A percentile compares a stretch with the other conserved stretches of the same genome.
These are phyloP conservation scores for Globisporangium nagaii DNA, from an alignment of 352 stramenopile species.

Conservation along the genomic window DNA sequence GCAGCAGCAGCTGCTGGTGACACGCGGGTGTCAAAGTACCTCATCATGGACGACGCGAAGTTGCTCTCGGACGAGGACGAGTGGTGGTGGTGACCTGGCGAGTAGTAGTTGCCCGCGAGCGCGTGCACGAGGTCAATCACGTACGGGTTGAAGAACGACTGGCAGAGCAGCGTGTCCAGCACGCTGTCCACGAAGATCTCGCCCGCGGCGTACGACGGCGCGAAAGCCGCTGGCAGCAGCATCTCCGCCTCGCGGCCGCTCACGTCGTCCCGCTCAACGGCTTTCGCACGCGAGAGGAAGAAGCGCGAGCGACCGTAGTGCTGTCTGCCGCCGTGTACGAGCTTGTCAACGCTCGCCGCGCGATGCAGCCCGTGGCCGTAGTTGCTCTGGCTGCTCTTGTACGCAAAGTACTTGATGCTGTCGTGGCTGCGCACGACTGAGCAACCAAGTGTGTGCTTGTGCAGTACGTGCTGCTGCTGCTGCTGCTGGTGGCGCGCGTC, in stretches of 20 bases:
- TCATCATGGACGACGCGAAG: slow-evolving; percentile 26
- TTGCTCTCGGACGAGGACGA: slow-evolving; percentile 6
- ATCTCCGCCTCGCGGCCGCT: slow-evolving; percentile 14
- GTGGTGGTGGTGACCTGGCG: background rate
- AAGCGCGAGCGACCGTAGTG: no score
- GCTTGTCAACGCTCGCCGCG: background rate
- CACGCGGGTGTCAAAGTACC: slow-evolving; percentile 17
- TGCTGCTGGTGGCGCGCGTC: background rate
- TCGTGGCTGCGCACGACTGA: slow-evolving; percentile 48
- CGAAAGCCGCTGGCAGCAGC: slow-evolving; percentile 27
- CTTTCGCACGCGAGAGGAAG: slow-evolving; percentile 8
- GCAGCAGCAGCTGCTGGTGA: no score
- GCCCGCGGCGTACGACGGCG: slow-evolving; percentile 43
- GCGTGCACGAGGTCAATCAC: slow-evolving; percentile 49
- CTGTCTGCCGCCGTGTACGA: background rate
- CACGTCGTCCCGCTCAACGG: slow-evolving; percentile 8
- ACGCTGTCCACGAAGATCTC: slow-evolving; percentile 58
- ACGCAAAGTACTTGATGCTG: slow-evolving; percentile 53
- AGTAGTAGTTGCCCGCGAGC: slow-evolving; percentile 40
- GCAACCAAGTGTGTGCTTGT: slow-evolving; percentile 18
- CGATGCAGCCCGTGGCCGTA: slow-evolving; percentile 16
- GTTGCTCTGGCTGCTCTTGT: slow-evolving; percentile 30
- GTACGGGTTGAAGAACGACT: slow-evolving; percentile 75
- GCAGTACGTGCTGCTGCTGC: background rate
- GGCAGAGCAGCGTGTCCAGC: slow-evolving; percentile 58